Conservation (phyloP, 331 rosid species). For the Stylosanthes scabra region DNA sequence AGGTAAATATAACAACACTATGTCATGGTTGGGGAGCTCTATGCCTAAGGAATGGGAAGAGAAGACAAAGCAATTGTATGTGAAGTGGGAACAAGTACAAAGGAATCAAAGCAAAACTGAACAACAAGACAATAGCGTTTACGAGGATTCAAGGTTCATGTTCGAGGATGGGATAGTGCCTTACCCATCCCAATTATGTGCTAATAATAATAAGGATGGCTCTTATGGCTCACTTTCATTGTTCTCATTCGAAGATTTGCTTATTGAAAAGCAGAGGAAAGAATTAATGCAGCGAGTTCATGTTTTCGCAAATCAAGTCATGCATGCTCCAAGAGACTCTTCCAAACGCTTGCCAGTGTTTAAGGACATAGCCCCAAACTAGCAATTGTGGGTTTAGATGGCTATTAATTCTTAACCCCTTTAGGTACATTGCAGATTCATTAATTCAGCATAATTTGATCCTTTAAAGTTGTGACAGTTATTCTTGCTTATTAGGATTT, state of each 20-base stretch:
- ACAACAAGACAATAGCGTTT: neutral
- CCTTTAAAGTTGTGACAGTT: neutral
- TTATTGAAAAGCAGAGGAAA: neutral
- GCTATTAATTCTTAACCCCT: neutral
- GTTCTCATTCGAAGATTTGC: neutral
- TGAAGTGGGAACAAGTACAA: neutral
- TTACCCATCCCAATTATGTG: neutral
- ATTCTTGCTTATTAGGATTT: neutral
- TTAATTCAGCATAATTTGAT: neutral
- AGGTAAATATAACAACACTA: neutral
- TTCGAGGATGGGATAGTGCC: constrained; percentile 1
- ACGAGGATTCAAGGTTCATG: constrained; percentile 4
- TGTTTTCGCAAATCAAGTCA: neutral
- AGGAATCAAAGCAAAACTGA: neutral
- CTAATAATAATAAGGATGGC: neutral
- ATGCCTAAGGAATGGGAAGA: constrained; percentile 18
- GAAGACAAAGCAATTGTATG: neutral
- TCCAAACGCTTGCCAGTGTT: constrained; percentile 21
- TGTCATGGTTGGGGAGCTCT: neutral
- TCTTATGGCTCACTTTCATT: neutral
- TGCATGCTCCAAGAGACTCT: neutral
- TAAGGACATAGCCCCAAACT: neutral
- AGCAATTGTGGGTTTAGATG: neutral
- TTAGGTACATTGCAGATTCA: neutral
- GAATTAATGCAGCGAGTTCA: neutral